Base-by-base conservation (phyloP, 352 stramenopile genomes). In the Pythium aphanidermatum region DNA sequence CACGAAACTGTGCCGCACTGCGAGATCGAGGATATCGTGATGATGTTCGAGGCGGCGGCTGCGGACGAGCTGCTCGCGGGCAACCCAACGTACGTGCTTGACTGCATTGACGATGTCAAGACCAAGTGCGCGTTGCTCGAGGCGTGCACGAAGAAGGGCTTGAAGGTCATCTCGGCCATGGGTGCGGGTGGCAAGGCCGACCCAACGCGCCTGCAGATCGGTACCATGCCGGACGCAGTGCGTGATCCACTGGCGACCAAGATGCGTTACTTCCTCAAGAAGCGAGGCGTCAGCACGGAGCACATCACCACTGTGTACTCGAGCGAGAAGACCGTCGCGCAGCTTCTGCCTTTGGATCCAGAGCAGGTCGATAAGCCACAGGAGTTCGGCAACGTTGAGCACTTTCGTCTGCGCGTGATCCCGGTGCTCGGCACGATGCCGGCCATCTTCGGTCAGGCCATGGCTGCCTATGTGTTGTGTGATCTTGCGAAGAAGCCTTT, bases 101-200 rank as follows among this genome's bases (percentile, higher is more conserved):
- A 99, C 68, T 98, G 95, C 51, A 99, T 99, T 65, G 97, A 99
- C 67, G 96, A 99, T 72, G 85, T 98, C 25, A 94, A 89, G 37
- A 99, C 96, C 34, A 99, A 99, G 64, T 74, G 87, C 3, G 78
- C 92, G 30, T 74, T 99, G 19, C 68, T 99, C 16, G 76, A 85
- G 21, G 73, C 94, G 30, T 98, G 94, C 53, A 79, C 85, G 2
- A 59, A 77, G 35, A 84, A 86, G 51, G 65, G 66, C 2, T 62
- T 91, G 37, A 83, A 83, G 56, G 70, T 90, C n/a, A 87, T 91
- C 57, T 90, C 81, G n/a, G 74, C 81, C 24, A 93, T 74, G 19
- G 95, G 95, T 28, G 96, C 96, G 11, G 96, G 93, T 37, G 95
- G 90, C 23, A 99, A 99, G 55, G 80, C 83, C 7, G 97, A 99